phyloP scores from a whole-genome alignment of 768 basidiomycete species.

The Pisolithus tinctorius region DNA sequence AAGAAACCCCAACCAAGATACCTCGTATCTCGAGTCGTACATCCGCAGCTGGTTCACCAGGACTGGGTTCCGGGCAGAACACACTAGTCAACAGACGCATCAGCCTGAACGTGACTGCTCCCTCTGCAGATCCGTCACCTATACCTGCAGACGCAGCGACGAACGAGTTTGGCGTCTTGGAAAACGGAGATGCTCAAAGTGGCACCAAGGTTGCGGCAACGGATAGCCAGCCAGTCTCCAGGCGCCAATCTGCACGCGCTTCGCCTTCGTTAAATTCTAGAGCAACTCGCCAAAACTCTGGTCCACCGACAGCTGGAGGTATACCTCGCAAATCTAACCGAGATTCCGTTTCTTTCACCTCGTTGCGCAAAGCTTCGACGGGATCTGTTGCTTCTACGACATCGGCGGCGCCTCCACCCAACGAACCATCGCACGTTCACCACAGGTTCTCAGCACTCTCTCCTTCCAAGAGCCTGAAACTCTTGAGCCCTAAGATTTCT shows the following conservation, averaged over 20 bases:
- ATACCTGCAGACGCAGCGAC: slow-evolving; percentile 37
- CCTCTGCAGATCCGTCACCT: slow-evolving; percentile 64
- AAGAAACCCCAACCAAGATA: slow-evolving; percentile 90
- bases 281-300: slow-evolving; percentile 59
- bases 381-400: slow-evolving; percentile 69
- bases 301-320: slow-evolving; percentile 36
- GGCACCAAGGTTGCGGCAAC: slow-evolving; percentile 30
- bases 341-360: slow-evolving; percentile 73
- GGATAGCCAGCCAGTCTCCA: slow-evolving; percentile 26
- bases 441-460: slow-evolving; percentile 80
- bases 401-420: slow-evolving; percentile 41
- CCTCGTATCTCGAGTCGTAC: slow-evolving; percentile 86
- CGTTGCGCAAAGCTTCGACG: slow-evolving; percentile 76
- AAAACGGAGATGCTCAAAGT: slow-evolving; percentile 46
- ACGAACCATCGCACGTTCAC: slow-evolving; percentile 34
- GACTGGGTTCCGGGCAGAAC: slow-evolving; percentile 46
- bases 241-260: slow-evolving; percentile 52
- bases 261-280: slow-evolving; percentile 61
- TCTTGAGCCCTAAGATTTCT: slow-evolving; percentile 73
- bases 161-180: slow-evolving; percentile 81
- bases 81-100: slow-evolving; percentile 52
- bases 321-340: slow-evolving; percentile 63
- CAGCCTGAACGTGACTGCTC: slow-evolving; percentile 53
- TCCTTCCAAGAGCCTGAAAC: slow-evolving; percentile 77
- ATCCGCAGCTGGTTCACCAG: slow-evolving; percentile 68